Evolutionary conservation across 2,329 filamentous ascomycete genomes (phyloP).

Genomic region (Clonostachys rosea): DNA sequence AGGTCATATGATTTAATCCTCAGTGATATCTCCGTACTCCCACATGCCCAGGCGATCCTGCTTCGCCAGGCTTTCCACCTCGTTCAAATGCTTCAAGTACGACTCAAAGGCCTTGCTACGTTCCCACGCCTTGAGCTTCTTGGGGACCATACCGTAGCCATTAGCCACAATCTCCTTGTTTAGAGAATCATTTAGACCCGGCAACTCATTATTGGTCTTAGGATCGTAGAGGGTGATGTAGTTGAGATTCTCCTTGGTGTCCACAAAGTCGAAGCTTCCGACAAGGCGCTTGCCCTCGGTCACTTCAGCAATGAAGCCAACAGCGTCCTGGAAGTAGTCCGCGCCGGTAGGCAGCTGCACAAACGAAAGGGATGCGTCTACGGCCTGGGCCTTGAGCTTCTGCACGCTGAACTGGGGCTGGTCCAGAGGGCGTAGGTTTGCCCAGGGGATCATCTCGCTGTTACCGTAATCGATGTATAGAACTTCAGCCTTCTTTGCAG

Average conservation of each 20-base stretch:
- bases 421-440: slow-evolving; percentile 73
- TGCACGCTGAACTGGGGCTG: slow-evolving; percentile 74
- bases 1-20: slow-evolving; percentile 55
- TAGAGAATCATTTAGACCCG: slow-evolving; percentile 68
- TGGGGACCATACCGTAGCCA: slow-evolving; percentile 85
- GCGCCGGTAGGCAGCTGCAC: slow-evolving; percentile 78
- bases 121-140: slow-evolving; percentile 91
- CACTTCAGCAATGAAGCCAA: slow-evolving; percentile 68
- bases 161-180: slow-evolving; percentile 83
- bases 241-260: slow-evolving; percentile 71
- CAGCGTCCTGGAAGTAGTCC: slow-evolving; percentile 80
- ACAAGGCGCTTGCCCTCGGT: slow-evolving; percentile 76
- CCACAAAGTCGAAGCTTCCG: slow-evolving; percentile 84
- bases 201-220: slow-evolving; percentile 48
- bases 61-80: slow-evolving; percentile 77
- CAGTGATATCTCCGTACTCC: slow-evolving; percentile 97
- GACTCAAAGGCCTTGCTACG: slow-evolving; percentile 63
- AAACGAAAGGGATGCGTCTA: slow-evolving; percentile 83
- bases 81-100: slow-evolving; percentile 66
- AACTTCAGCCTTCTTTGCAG: slow-evolving; percentile 83
- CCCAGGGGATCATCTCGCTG: slow-evolving; percentile 83
- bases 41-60: slow-evolving; percentile 80
- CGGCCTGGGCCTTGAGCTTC: slow-evolving; percentile 82
- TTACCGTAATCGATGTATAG: slow-evolving; percentile 97
- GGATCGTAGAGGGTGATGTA: slow-evolving; percentile 88